These are phyloP conservation scores for Elsinoe ampelina DNA, from an alignment of 2,329 filamentous ascomycete species.

Conservation along the genomic window DNA sequence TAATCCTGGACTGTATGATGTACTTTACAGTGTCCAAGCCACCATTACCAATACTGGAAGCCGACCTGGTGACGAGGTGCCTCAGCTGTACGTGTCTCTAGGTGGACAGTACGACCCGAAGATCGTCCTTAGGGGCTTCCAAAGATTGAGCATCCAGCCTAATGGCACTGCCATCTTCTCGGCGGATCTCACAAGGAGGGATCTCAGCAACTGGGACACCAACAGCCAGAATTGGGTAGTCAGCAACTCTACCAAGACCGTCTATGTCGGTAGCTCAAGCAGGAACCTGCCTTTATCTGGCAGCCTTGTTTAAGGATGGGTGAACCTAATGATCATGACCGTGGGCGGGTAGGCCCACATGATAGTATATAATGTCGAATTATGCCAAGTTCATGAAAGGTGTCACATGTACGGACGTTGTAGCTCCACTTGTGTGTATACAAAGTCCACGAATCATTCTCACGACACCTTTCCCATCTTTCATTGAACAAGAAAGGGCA, in stretches of 20 bases:
- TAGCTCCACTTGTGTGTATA: too few species aligned
- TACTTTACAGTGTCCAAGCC: constrained; percentile 55
- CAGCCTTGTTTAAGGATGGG: constrained; percentile 11
- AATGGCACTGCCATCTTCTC: constrained; percentile 56
- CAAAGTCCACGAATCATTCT: too few species aligned
- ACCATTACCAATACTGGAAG: constrained; percentile 61
- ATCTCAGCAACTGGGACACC: constrained; percentile 77
- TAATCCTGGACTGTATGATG: constrained; percentile 56
- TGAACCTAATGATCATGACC: not conserved
- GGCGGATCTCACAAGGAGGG: constrained; percentile 61
- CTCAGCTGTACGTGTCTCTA: constrained; percentile 67
- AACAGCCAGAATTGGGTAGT: constrained; percentile 72
- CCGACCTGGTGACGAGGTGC: constrained; percentile 55
- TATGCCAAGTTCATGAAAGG: too few species aligned
- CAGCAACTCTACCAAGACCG: constrained; percentile 44
- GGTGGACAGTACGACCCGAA: constrained; percentile 61
- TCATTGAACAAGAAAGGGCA: too few species aligned
- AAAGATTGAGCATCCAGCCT: constrained; percentile 60
- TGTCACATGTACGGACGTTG: too few species aligned
- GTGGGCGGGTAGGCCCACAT: not conserved
- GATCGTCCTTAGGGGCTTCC: constrained; percentile 64
- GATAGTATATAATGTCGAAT: constrained; percentile 6
- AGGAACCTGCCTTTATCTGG: constrained; percentile 42
- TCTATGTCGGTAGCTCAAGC: constrained; percentile 50
- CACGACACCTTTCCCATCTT: too few species aligned